Base-by-base conservation (phyloP, 805 yeast genomes). In the Teunomyces gatunensis region DNA sequence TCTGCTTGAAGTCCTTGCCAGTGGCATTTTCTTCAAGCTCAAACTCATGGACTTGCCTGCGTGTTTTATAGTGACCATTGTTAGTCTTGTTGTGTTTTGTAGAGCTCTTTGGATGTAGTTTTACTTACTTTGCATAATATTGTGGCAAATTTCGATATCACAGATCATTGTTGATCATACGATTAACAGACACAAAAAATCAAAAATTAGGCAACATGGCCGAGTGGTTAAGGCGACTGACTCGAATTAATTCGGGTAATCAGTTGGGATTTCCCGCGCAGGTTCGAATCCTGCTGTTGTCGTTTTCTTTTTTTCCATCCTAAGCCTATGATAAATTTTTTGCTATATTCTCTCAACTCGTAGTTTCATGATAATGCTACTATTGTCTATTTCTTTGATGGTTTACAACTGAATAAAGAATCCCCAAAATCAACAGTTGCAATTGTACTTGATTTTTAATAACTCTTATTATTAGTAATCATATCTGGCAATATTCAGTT, bases 1-100 rank as follows among this genome's bases (percentile, higher is more conserved):
- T 83, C 41, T 73, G 67, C 63, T 90, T 92, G 65, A 87, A 77
- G 5, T 74, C 77, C 27, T 71, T 61, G 5, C 90, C 95, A 1
- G 81, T 75, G 47, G 80, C 82, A 9, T 59, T 59, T 4, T 79
- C 69, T 42, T 77, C 83, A 28, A 85, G 59, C 37, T 60, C 67
- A 15, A 73, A 61, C 21, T 70, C 71, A 50, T 67, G 64, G n/a
- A 64, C 54, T 47, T 71, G 9, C 78, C 77, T 10, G 75, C 74
- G 52, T 73, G 69, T 50, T 72, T 73, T 35, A 35, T 35, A 18
- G 39, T 20, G 20, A 20, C 39, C 27, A 17, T 60, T 60, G 63
- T 57, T 58, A 53, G 56, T 63, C 42, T 52, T 57, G 49, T 11
- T 25, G 27, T 25, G 27, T 25, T 7, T 25, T 7, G 27, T 25